Percentiles rank a stretch among this genome's conserved stretches.
phyloP scores from a whole-genome alignment of 805 yeast genomes.

The Lipomyces spencermartinsiae region DNA sequence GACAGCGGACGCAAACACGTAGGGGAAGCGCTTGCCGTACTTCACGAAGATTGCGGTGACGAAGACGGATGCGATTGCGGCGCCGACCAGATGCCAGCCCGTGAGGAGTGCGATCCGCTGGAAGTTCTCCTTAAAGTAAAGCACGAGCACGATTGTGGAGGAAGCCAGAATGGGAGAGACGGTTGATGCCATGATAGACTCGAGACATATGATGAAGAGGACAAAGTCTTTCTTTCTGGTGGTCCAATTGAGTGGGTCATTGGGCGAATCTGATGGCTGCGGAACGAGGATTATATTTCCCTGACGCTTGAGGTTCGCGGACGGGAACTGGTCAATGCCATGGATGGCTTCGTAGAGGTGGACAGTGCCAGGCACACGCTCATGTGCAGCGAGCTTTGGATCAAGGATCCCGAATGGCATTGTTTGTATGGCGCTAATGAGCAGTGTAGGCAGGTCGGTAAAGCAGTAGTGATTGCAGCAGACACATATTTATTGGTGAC shows the following conservation, averaged over 20 bases:
- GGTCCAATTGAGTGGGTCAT: constrained; percentile 74
- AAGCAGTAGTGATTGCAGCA: too few relatives aligned
- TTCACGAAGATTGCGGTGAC: constrained; percentile 34
- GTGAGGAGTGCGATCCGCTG: constrained; percentile 34
- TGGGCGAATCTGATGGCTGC: constrained; percentile 69
- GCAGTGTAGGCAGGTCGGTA: neutral
- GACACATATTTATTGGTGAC: too few relatives aligned
- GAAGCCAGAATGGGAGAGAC: constrained; percentile 37
- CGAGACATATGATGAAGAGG: constrained; percentile 31
- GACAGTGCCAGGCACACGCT: constrained; percentile 32
- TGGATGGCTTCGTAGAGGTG: constrained; percentile 23
- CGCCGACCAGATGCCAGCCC: constrained; percentile 36
- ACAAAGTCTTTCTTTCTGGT: constrained; percentile 34
- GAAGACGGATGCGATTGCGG: constrained; percentile 29
- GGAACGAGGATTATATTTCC: constrained; percentile 63
- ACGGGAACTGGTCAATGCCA: neutral
- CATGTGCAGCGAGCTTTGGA: constrained; percentile 21
- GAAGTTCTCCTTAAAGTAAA: constrained; percentile 25
- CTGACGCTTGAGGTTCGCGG: constrained; percentile 48
- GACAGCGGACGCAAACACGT: constrained; percentile 29
- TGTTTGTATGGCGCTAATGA: neutral
- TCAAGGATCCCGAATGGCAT: constrained; percentile 36
- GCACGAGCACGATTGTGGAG: constrained; percentile 29
- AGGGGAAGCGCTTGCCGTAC: constrained; percentile 36
- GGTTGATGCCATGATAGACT: constrained; percentile 31